Base-by-base conservation (phyloP, 305 asterid genomes). In the Andrographis paniculata region DNA sequence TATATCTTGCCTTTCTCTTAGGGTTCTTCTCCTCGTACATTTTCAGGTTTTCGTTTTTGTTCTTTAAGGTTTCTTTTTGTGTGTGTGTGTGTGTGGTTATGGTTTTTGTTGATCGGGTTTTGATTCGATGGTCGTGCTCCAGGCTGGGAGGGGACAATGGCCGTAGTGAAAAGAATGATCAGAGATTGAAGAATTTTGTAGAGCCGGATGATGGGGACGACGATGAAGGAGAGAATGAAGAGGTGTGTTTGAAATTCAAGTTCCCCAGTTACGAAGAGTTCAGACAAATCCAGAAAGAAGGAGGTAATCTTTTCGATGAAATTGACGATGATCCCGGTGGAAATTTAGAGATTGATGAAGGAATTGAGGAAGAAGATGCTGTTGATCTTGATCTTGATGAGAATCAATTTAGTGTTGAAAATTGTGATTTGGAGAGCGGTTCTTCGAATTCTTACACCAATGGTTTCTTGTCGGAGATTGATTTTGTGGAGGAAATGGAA, bases 261-360 rank as follows among this genome's bases (percentile, higher is more conserved):
- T 92, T 87, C 48, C 95, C 89, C 15, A 60, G 78, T 0, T 87
- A 55, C 50, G 87, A 87, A 39, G 95, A 91, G 50, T 80, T 83
- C 43, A 52, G 64, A 45, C 63, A 39, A 60, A 62, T 42, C 53
- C 54, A 50, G 42, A 48, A 57, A 52, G 74, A 53, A 28, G 49
- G 14, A 7, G 71, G 55, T 50, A 48, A 54, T 24, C 14, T 42
- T 3, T 2, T 33, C n/a, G 38, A 33, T 2, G 14, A 9, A 33
- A 9, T 7, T 9, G 38, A 27, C 9, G 33, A 33, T 33, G 11
- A 7, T 33, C 13, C 38, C 38, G 2, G 4, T 33, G 38, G 38
- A 4, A 10, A 33, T 7, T 33, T 33, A 2, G 38, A 10, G 38
- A 4, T 8, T 24, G 30, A 24, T 24, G 30, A 24, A 24, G 10